Base-by-base conservation (phyloP, 495 filamentous ascomycete genomes). In the Aspergillus coremiiformis region DNA sequence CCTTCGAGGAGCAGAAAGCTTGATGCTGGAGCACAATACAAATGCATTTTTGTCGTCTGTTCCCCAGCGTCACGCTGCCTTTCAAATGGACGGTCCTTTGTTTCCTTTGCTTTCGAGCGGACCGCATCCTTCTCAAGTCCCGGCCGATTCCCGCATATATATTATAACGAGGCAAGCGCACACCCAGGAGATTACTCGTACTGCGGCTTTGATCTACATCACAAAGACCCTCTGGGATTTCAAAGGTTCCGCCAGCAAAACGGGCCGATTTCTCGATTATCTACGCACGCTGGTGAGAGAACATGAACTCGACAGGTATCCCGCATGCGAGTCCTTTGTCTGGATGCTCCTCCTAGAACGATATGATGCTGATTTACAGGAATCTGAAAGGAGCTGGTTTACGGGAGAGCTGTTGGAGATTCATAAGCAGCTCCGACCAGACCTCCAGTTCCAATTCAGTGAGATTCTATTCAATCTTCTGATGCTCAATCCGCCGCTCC, bases 71-170 rank as follows among this genome's bases (percentile, higher is more conserved):
- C 56, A 51, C 19, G 49, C 57, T 1, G 59, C 64, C 0, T 76
- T 76, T 39, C 61, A 69, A 29, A 72, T 74, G 65, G 65, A 66
- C 17, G 63, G 70, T 46, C 71, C 71, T 12, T 53, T 76, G 5
- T 74, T 69, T 42, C 58, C 67, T 10, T 54, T 74, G 5, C 63
- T 76, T 1, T 74, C 71, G n/a, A 73, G 67, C 51, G 72, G 72
- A 15, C 72, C 72, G 10, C 68, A 64, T 9, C 72, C 72, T 15
- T 66, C 69, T n/a, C 63, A 66, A 37, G 67, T 76, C 1, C 72
- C 72, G 19, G 57, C 63, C 0, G 66, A 54, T 15, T 63, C 62
- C 4, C 72, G 70, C 48, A 65, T 64, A 41, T 76, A 72, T 44
- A 69, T 76, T 17, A 64, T 76, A 9, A 27, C 24, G 8, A 61